Evolutionary conservation across 2,329 filamentous ascomycete species (phyloP).

Genomic region (Aphanoascus verrucosus): DNA sequence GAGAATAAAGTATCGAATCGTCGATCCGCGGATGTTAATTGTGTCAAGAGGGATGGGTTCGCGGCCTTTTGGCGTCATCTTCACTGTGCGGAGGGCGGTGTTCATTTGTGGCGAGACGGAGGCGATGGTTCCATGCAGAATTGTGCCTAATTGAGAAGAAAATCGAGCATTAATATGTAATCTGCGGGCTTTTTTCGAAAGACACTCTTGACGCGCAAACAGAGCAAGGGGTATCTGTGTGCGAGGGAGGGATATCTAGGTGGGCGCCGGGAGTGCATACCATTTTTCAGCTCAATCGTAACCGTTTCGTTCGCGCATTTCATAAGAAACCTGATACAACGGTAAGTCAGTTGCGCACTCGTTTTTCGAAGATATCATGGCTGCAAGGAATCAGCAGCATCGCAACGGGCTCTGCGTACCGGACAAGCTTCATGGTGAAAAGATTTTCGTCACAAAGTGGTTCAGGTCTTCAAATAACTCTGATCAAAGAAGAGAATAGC

Average conservation of each 20-base stretch:
- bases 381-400: neutral
- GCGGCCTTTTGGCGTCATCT: slow-evolving; percentile 86
- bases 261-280: slow-evolving; percentile 37
- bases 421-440: slow-evolving; percentile 85
- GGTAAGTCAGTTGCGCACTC: neutral
- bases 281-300: slow-evolving; percentile 97
- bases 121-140: slow-evolving; percentile 92
- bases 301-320: slow-evolving; percentile 99
- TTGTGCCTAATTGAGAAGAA: slow-evolving; percentile 55
- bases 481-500: neutral
- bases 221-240: neutral
- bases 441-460: neutral
- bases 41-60: slow-evolving; percentile 82
- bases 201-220: neutral
- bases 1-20: slow-evolving; percentile 92
- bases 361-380: neutral
- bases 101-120: slow-evolving; percentile 98
- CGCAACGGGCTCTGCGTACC: slow-evolving; percentile 50
- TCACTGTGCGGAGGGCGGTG: slow-evolving; percentile 86
- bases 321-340: slow-evolving; percentile 76
- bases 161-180: neutral
- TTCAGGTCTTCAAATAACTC: neutral
- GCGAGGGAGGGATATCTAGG: neutral
- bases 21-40: slow-evolving; percentile 93
- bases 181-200: neutral